Percentiles rank a stretch among this genome's conserved stretches.
phyloP scores from a whole-genome alignment of 441 rosid genomes.

The Lepidium campestre region DNA sequence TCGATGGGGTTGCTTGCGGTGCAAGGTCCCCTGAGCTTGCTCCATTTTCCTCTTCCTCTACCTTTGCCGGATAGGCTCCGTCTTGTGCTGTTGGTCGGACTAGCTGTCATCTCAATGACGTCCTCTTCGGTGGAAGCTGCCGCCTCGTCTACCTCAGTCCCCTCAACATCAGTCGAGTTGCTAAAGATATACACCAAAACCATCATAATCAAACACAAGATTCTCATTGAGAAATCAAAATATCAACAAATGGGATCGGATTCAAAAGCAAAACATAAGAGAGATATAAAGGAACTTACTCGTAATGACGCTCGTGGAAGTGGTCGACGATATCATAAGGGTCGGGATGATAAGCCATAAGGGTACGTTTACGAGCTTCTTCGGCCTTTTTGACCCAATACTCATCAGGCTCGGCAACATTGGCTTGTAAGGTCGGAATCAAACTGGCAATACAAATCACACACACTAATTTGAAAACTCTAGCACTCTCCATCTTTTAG shows the following conservation, averaged over 20 bases:
- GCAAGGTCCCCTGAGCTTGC: constrained; percentile 36
- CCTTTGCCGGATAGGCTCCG: constrained; percentile 21
- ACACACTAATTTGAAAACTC: constrained; percentile 26
- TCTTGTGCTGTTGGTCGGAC: constrained; percentile 31
- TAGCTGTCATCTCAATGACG: constrained; percentile 6
- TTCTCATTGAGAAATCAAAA: background rate
- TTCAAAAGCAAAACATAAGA: no score
- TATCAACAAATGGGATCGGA: no score
- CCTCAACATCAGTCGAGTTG: constrained; percentile 28
- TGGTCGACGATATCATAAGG: constrained; percentile 33
- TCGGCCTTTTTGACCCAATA: constrained; percentile 34
- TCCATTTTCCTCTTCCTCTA: constrained; percentile 28
- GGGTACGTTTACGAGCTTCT: constrained; percentile 29
- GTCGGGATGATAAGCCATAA: constrained; percentile 27
- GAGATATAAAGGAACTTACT: constrained; percentile 11
- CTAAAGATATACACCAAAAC: constrained; percentile 11
- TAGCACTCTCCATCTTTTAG: constrained; percentile 32
- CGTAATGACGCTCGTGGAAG: constrained; percentile 30
- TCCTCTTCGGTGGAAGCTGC: background rate
- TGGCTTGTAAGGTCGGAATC: constrained; percentile 31
- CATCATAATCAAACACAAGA: background rate
- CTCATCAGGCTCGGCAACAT: constrained; percentile 30
- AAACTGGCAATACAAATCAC: constrained; percentile 34
- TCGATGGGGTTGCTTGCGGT: constrained; percentile 56
- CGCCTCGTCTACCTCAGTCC: background rate